phyloP scores from a whole-genome alignment of 2,329 filamentous ascomycete species.

The Pyrenochaeta sp. region DNA sequence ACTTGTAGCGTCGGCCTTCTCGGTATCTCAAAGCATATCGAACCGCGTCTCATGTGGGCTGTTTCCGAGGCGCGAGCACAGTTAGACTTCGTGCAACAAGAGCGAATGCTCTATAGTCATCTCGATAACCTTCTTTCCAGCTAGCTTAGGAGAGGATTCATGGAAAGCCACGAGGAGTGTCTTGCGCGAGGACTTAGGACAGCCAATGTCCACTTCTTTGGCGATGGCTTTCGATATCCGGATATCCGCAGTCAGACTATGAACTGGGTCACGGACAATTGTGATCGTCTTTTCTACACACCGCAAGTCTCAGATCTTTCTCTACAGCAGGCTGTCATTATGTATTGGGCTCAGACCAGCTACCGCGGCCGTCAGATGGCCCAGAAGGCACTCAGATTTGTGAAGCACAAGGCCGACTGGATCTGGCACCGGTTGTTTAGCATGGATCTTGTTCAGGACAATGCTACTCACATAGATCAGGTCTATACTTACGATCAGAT shows the following conservation, averaged over 20 bases:
- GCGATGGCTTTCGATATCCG: constrained; percentile 18
- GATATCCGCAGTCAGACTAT: constrained; percentile 26
- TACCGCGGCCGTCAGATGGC: constrained; percentile 6
- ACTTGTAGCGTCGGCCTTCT: constrained; percentile 11
- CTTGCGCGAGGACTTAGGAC: constrained; percentile 29
- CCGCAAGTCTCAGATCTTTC: constrained; percentile 17
- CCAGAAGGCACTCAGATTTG: neutral
- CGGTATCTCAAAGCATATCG: constrained; percentile 4
- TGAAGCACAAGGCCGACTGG: constrained; percentile 3
- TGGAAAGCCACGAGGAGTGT: constrained; percentile 37
- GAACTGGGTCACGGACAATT: constrained; percentile 33
- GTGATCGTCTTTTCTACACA: constrained; percentile 27
- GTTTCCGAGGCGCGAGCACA: constrained; percentile 8
- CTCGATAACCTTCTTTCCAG: constrained; percentile 14
- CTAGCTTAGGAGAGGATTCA: constrained; percentile 14
- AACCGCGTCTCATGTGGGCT: constrained; percentile 10
- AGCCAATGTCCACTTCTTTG: constrained; percentile 19
- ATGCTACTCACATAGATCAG: neutral
- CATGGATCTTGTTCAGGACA: neutral
- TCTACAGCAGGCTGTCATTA: constrained; percentile 9
- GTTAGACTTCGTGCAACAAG: neutral
- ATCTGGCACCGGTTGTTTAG: neutral
- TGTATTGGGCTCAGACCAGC: constrained; percentile 1
- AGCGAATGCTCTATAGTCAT: constrained; percentile 14
- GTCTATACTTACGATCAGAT: neutral